These are phyloP conservation scores for Geotrichum siamense DNA, from an alignment of 1,139 yeast genomes.

Conservation along the genomic window DNA sequence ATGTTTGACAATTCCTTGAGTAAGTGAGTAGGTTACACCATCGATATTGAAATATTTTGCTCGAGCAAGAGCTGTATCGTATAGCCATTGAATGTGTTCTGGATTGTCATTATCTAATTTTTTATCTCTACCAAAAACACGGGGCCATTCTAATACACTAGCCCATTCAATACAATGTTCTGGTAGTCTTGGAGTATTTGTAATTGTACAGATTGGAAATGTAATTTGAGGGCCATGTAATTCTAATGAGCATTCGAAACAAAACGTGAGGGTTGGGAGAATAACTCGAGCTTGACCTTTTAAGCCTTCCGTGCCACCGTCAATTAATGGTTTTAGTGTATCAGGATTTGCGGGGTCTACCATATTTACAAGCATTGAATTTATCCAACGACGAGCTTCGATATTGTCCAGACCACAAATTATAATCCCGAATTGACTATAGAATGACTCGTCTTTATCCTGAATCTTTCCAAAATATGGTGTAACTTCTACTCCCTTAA, in stretches of 20 bases:
- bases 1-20: conserved; percentile 84
- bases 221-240: conserved; percentile 63
- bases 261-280: conserved; percentile 74
- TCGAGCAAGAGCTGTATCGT: conserved; percentile 47
- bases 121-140: conserved; percentile 38
- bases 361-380: conserved; percentile 59
- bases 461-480: conserved; percentile 65
- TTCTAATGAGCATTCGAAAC: conserved; percentile 88
- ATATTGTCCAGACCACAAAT: conserved; percentile 87
- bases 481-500: conserved; percentile 45
- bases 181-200: conserved; percentile 86
- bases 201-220: conserved; percentile 89
- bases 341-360: conserved; percentile 48
- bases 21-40: conserved; percentile 64
- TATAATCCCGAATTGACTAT: conserved; percentile 61
- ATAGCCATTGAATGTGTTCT: conserved; percentile 62
- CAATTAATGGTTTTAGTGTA: conserved; percentile 70
- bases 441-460: conserved; percentile 58
- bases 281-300: conserved; percentile 88
- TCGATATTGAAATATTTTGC: conserved; percentile 58
- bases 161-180: conserved; percentile 97
- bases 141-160: conserved; percentile 68
- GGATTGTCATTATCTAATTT: conserved; percentile 64
- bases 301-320: conserved; percentile 95
- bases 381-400: conserved; percentile 90